A percentile compares a stretch with the other conserved stretches of the same genome.
Evolutionary conservation across 2,329 filamentous ascomycete species (phyloP).

Genomic region (Colletotrichum simmondsii): DNA sequence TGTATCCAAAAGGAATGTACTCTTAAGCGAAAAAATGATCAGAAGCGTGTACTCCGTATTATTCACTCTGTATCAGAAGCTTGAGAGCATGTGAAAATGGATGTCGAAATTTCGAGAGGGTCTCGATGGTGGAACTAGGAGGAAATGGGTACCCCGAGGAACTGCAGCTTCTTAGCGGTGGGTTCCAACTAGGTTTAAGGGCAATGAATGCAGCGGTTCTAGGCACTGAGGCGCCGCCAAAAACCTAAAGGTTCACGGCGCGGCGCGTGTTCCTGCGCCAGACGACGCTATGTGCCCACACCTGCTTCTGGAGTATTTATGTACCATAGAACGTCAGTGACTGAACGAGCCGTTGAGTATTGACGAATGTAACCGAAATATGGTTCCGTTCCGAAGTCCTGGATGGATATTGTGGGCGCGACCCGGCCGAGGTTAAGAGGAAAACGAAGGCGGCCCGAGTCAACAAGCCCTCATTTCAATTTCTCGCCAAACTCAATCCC

Average conservation of each 20-base stretch:
- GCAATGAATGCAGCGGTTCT: not conserved
- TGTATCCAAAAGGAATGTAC: not conserved
- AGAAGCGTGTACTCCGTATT: too few relatives aligned
- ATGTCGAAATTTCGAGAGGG: not conserved
- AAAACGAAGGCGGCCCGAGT: not conserved
- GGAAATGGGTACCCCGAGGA: not conserved
- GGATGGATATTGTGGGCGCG: too few relatives aligned
- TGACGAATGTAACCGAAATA: not conserved
- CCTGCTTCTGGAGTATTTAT: not conserved
- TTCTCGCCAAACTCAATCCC: not conserved
- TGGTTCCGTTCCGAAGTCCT: not conserved
- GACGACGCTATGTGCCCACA: not conserved
- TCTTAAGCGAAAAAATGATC: fast-evolving
- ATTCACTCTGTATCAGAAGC: not conserved
- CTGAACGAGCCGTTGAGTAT: not conserved
- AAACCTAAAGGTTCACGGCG: not conserved
- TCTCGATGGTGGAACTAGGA: not conserved
- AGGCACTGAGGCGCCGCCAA: not conserved
- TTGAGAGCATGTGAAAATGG: not conserved
- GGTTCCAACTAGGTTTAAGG: not conserved
- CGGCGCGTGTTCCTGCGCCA: not conserved
- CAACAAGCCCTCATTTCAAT: not conserved
- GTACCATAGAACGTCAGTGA: not conserved
- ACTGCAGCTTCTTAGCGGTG: not conserved
- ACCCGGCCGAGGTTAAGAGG: too few relatives aligned